A percentile compares a stretch with the other conserved stretches of the same genome.
phyloP scores from a whole-genome alignment of 331 rosid species.

The Dryas integrifolia region DNA sequence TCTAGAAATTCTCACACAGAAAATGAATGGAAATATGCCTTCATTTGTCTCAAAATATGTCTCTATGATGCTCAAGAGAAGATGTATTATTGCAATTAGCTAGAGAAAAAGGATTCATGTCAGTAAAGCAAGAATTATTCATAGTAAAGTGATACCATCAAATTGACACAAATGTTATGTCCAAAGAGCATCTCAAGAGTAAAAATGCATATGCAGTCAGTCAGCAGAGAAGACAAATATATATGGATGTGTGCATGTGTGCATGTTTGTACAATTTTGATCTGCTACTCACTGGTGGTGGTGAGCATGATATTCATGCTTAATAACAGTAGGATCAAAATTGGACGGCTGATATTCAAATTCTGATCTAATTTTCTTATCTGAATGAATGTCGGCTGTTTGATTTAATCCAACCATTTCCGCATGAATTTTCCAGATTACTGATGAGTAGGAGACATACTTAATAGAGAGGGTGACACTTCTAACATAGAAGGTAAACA shows the following conservation, averaged over 20 bases:
- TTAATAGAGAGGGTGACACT: neutral
- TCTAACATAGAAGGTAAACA: neutral
- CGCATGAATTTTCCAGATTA: neutral
- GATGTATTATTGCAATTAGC: neutral
- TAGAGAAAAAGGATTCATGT: neutral
- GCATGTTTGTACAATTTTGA: neutral
- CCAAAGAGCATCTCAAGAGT: neutral
- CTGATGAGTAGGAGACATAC: neutral
- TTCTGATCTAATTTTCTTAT: neutral
- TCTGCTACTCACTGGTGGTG: neutral
- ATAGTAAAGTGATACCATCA: neutral
- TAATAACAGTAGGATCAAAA: neutral
- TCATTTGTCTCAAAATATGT: neutral
- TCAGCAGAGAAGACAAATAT: neutral
- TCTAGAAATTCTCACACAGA: neutral
- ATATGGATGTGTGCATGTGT: too few species aligned
- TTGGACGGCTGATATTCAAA: neutral
- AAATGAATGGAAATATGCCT: neutral
- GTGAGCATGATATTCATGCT: neutral
- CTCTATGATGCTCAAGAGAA: neutral
- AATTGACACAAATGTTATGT: neutral
- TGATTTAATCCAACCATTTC: neutral
- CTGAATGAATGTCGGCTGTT: neutral
- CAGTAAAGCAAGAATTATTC: neutral
- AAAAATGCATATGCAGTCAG: neutral